Conservation (phyloP, 73 alveolate species). For the Paramecium biaurelia region DNA sequence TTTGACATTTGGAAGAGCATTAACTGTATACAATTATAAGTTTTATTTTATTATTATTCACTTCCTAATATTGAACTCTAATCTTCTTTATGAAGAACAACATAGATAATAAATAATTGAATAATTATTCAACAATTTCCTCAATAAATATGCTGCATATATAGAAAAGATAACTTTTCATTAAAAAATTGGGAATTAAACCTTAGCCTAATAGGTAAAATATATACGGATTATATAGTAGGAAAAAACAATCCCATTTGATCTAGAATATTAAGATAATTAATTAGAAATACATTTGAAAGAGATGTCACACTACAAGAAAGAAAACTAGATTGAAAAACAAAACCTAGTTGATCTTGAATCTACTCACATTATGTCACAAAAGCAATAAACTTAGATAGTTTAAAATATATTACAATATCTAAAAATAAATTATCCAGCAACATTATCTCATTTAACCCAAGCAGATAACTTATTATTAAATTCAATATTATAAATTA, state of each 20-base stretch:
- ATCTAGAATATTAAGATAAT: neutral
- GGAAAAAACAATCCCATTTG: neutral
- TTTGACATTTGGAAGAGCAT: neutral
- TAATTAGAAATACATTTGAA: neutral
- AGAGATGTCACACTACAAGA: neutral
- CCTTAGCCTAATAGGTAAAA: neutral
- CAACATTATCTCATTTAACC: neutral
- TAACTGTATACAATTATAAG: slow-evolving; percentile 15
- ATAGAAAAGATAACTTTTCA: neutral
- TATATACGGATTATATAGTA: neutral
- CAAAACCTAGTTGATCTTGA: neutral
- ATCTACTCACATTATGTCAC: neutral
- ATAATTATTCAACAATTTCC: neutral
- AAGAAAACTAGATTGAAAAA: neutral
- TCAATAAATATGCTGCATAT: slow-evolving; percentile 9
- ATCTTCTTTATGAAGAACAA: neutral
- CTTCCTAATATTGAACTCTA: neutral
- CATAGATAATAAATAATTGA: neutral
- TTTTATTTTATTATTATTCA: neutral
- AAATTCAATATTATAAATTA: neutral
- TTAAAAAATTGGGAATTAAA: neutral
- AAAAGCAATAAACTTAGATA: neutral
- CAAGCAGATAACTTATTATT: neutral
- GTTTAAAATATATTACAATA: neutral
- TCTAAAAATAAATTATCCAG: neutral